These are phyloP conservation scores for Hamamelis virginiana DNA, from an alignment of 164 flowering plant species.

Conservation along the genomic window DNA sequence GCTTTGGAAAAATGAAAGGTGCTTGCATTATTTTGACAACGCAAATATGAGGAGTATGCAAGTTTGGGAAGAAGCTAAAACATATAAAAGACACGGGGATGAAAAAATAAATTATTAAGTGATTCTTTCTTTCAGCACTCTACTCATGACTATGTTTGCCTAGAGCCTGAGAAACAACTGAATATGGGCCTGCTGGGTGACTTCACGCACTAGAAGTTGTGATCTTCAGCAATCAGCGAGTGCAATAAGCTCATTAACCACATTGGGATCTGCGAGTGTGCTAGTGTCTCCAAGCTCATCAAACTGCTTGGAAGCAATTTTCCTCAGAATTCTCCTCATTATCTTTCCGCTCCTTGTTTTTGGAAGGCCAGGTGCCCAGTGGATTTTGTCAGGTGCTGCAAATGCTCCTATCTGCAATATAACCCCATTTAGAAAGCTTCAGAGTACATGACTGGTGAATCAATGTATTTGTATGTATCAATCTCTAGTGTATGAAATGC, in stretches of 20 bases:
- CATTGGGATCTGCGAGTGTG: constrained; percentile 92
- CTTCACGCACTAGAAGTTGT: not conserved
- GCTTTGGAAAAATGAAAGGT: not conserved
- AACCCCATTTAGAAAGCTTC: not conserved
- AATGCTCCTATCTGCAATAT: constrained; percentile 92
- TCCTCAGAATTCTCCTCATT: constrained; percentile 92
- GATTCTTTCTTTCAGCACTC: not conserved
- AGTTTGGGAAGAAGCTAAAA: not conserved
- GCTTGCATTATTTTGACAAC: not conserved
- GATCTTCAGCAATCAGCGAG: constrained; percentile 51
- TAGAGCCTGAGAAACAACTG: not conserved
- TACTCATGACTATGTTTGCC: not conserved
- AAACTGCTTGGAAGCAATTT: constrained; percentile 85
- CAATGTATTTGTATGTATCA: not conserved
- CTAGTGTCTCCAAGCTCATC: constrained; percentile 96
- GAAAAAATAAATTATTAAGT: not conserved
- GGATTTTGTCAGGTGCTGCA: constrained; percentile 95
- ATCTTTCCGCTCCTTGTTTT: constrained; percentile 99
- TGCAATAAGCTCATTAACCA: constrained; percentile 80
- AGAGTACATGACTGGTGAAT: not conserved
- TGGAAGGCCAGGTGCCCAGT: constrained; percentile 99
- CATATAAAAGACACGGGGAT: not conserved
- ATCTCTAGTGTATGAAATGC: not conserved
- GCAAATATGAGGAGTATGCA: not conserved
- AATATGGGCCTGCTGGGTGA: not conserved